Evolutionary conservation across 257 asterid genomes (phyloP).

Genomic region (Paraleonurus japonicus): DNA sequence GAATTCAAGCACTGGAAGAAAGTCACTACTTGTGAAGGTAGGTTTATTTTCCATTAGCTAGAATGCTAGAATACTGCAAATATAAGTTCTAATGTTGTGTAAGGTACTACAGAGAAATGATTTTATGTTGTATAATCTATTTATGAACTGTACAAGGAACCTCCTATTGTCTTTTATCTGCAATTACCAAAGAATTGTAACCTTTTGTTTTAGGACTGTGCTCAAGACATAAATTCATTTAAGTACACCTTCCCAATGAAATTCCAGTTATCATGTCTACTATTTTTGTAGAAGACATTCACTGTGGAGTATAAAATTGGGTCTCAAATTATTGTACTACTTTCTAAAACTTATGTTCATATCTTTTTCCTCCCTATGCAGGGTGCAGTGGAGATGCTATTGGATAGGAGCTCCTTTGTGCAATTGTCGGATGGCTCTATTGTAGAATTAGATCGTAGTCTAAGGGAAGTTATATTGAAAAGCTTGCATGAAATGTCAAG

Average conservation of each 20-base stretch:
- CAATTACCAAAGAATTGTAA: background rate
- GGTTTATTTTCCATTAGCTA: slow-evolving; percentile 3
- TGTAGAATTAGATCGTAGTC: slow-evolving; percentile 53
- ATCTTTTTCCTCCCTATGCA: slow-evolving; percentile 28
- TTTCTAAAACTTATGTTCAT: background rate
- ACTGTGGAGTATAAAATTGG: background rate
- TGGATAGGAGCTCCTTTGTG: slow-evolving; percentile 88
- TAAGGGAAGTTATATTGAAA: slow-evolving; percentile 48
- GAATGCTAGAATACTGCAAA: background rate
- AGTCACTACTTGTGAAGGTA: slow-evolving; percentile 83
- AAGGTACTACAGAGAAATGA: background rate
- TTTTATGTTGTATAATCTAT: background rate
- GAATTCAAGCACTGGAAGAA: slow-evolving; percentile 60
- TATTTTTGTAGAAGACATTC: background rate
- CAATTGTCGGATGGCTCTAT: slow-evolving; percentile 85
- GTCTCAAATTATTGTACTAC: background rate
- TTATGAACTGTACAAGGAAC: background rate
- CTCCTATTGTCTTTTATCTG: background rate
- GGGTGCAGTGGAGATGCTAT: slow-evolving; percentile 95
- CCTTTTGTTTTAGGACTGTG: background rate
- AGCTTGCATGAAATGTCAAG: slow-evolving; percentile 82
- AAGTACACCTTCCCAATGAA: background rate
- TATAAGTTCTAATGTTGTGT: background rate
- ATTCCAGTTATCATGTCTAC: slow-evolving; percentile 5
- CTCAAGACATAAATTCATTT: slow-evolving; percentile 1